Conservation (phyloP, 164 flowering plant species). For the Piper longum region DNA sequence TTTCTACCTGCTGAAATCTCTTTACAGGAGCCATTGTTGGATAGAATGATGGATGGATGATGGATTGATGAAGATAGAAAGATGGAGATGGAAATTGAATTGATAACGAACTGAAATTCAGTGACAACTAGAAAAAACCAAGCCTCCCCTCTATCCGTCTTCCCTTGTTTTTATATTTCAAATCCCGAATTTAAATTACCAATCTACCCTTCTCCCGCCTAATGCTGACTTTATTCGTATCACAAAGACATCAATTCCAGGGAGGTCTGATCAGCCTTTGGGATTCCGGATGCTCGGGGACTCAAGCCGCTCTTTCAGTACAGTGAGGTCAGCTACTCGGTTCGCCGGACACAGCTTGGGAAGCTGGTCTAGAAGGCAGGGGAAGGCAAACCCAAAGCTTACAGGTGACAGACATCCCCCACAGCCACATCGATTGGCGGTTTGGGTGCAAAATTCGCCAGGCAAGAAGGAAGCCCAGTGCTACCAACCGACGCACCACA, state of each 20-base stretch:
- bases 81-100: too few relatives aligned
- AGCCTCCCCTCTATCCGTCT: too few relatives aligned
- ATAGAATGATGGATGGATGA: too few relatives aligned
- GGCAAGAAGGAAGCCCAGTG: constrained; percentile 55
- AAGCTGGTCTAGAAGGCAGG: constrained; percentile 90
- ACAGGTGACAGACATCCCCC: constrained; percentile 73
- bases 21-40: too few relatives aligned
- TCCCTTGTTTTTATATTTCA: too few relatives aligned
- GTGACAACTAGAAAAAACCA: too few relatives aligned
- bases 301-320: constrained; percentile 60
- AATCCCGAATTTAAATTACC: too few relatives aligned
- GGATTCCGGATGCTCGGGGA: constrained; percentile 64
- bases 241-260: constrained; percentile 84
- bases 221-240: too few relatives aligned
- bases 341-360: constrained; percentile 85
- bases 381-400: constrained; percentile 82
- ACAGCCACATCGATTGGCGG: constrained; percentile 78
- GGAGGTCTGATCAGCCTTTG: constrained; percentile 75
- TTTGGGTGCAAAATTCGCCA: constrained; percentile 81
- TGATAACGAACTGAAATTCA: too few relatives aligned
- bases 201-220: too few relatives aligned
- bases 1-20: too few relatives aligned
- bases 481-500: constrained; percentile 46
- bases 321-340: constrained; percentile 59
- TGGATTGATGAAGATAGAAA: too few relatives aligned